Base-by-base conservation (phyloP, 148 eudicot species). In the Heliamphora exappendiculata region DNA sequence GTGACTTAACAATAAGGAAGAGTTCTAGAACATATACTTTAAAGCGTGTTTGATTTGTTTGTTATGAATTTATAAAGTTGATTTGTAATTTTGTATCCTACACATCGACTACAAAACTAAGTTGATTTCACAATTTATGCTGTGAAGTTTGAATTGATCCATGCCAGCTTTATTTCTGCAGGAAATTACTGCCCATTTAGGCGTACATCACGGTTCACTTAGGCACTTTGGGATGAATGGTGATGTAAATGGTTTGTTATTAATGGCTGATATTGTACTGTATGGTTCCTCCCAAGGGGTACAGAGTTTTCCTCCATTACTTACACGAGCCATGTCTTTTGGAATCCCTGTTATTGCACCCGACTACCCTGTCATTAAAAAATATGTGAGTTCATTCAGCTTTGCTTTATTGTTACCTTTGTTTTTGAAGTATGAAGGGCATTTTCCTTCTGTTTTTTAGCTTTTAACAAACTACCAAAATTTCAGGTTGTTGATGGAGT, bases 261-360 rank as follows among this genome's bases (percentile, higher is more conserved):
- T 88, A 80, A 92, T 89, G 91, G 88, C 94, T 62, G 98, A 95
- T 76, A 89, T 95, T 76, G 88, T 91, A 81, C 81, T 95, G 1
- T 91, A 95, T 81, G 94, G 85, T 77, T 91, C 98, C 78, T 88
- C 92, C 72, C 96, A 89, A 89, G 88, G 91, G 24, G 98, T 84
- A 73, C 97, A 91, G 78, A 85, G 90, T 36, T 95, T 95, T 84
- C 98, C 98, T 37, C 70, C 94, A 72, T 82, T 92, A 75, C 88
- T 95, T 76, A 82, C 80, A 12, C 85, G 97, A 88, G 93, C 96
- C 59, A 87, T 95, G 98, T 82, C 96, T 72, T 87, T 92, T 72
- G 97, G 90, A 24, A 84, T 91, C 74, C 98, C 98, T 34, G 60
- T 91, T 17, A 72, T 91, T 78, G 94, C 91, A 29, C 96, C 97